phyloP scores from a whole-genome alignment of 192 early-diverging fungal genomes.

The Coemansia sp. region DNA sequence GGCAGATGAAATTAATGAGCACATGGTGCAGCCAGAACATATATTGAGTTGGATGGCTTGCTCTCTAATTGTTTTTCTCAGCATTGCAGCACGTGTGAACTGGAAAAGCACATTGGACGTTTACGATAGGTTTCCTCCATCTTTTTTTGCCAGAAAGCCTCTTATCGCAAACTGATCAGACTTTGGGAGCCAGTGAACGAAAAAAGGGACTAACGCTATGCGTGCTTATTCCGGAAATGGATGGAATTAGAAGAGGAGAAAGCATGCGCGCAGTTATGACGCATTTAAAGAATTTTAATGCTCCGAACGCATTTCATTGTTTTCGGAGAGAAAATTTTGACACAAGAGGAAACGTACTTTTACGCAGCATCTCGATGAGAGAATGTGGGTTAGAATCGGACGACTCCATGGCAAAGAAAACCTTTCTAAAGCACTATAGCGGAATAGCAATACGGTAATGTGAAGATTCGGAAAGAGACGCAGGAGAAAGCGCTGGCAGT shows the following conservation, averaged over 20 bases:
- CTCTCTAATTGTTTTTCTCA: not conserved
- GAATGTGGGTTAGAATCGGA: constrained; percentile 9
- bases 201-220: not conserved
- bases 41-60: not conserved
- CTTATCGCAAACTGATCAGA: constrained; percentile 1
- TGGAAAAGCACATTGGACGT: not conserved
- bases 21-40: not conserved
- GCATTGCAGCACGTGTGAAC: not conserved
- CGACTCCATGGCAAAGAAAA: not conserved
- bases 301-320: too few species aligned
- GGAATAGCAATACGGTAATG: not conserved
- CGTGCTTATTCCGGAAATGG: not conserved
- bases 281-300: not conserved
- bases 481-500: too few species aligned
- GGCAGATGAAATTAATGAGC: not conserved
- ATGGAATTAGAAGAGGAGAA: not conserved
- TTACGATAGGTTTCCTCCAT: not conserved
- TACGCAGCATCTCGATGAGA: constrained; percentile 42
- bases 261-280: not conserved
- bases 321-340: too few species aligned
- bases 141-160: not conserved
- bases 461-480: too few species aligned
- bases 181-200: not conserved
- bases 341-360: constrained; percentile 17
- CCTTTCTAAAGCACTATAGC: not conserved